A percentile compares a stretch with the other conserved stretches of the same genome.
These are phyloP conservation scores for Fagopyrum tataricum DNA, from an alignment of 148 eudicot species.

Conservation along the genomic window DNA sequence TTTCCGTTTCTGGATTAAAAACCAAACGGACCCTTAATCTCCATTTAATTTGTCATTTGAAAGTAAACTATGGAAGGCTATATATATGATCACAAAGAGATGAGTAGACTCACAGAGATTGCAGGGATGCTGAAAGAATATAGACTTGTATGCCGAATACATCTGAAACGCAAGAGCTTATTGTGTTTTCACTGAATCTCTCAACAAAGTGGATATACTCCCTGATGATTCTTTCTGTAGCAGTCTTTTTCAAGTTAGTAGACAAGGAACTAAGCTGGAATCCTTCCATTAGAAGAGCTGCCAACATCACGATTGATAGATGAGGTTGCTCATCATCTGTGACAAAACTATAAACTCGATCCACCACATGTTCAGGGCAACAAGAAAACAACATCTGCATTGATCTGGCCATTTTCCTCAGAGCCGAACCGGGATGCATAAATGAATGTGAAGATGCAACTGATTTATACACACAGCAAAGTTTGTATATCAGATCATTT, in stretches of 20 bases:
- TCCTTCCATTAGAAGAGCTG: constrained; percentile 81
- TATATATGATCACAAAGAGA: background rate
- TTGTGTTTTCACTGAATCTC: constrained; percentile 31
- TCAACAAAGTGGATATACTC: constrained; percentile 60
- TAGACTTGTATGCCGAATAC: constrained; percentile 51
- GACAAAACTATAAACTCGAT: constrained; percentile 47
- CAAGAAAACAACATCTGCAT: constrained; percentile 52
- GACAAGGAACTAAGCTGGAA: constrained; percentile 64
- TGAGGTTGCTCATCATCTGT: constrained; percentile 33
- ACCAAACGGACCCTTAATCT: background rate
- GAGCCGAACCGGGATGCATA: constrained; percentile 34
- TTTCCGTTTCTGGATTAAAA: too few relatives aligned
- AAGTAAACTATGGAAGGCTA: background rate
- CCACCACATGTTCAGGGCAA: constrained; percentile 42
- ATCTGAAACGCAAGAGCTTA: constrained; percentile 24
- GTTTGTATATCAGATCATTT: constrained; percentile 47
- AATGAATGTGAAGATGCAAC: constrained; percentile 46
- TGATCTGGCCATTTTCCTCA: constrained; percentile 64
- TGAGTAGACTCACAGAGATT: constrained; percentile 54
- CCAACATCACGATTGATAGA: constrained; percentile 32
- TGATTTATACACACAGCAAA: constrained; percentile 48
- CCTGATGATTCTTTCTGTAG: constrained; percentile 40
- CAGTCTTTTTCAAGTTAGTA: constrained; percentile 35
- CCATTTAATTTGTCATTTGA: background rate
- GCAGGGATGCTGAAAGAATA: constrained; percentile 57